These are phyloP conservation scores for Didymella pomorum DNA, from an alignment of 2,329 filamentous ascomycete species.

Conservation along the genomic window DNA sequence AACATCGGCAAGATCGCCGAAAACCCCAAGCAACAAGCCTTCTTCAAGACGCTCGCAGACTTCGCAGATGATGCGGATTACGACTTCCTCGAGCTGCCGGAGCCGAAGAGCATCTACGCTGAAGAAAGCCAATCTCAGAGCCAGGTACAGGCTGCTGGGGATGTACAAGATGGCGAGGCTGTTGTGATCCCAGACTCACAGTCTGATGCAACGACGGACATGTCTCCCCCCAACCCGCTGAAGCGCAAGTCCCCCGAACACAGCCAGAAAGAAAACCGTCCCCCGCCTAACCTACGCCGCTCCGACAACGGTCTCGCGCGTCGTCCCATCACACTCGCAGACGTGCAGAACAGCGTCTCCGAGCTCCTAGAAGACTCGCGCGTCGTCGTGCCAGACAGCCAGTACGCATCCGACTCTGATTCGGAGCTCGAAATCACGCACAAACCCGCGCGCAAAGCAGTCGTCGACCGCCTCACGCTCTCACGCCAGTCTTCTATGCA, in stretches of 20 bases:
- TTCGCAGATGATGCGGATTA: constrained; percentile 74
- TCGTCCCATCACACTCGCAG: constrained; percentile 77
- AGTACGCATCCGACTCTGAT: constrained; percentile 46
- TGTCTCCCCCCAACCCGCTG: constrained; percentile 37
- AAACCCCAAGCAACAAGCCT: constrained; percentile 88
- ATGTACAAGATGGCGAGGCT: constrained; percentile 16
- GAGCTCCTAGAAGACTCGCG: constrained; percentile 75
- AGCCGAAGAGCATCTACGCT: constrained; percentile 32
- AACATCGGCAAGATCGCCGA: constrained; percentile 89
- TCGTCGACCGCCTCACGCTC: constrained; percentile 78
- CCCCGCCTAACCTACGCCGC: constrained; percentile 68
- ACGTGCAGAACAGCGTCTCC: constrained; percentile 84
- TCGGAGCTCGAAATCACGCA: constrained; percentile 50
- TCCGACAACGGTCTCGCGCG: constrained; percentile 62
- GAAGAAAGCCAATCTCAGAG: constrained; percentile 42
- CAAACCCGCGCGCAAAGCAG: constrained; percentile 41
- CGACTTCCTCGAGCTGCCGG: constrained; percentile 71
- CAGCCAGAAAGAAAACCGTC: constrained; percentile 53
- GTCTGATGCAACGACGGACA: constrained; percentile 7
- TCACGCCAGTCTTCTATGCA: constrained; percentile 60
- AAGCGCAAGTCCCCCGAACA: constrained; percentile 56
- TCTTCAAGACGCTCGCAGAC: constrained; percentile 89
- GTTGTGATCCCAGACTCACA: constrained; percentile 44
- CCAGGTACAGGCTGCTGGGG: constrained; percentile 1
- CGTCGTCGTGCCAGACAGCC: constrained; percentile 64